These are phyloP conservation scores for Sicyos baderoa DNA, from an alignment of 306 rosid genomes.

Conservation along the genomic window DNA sequence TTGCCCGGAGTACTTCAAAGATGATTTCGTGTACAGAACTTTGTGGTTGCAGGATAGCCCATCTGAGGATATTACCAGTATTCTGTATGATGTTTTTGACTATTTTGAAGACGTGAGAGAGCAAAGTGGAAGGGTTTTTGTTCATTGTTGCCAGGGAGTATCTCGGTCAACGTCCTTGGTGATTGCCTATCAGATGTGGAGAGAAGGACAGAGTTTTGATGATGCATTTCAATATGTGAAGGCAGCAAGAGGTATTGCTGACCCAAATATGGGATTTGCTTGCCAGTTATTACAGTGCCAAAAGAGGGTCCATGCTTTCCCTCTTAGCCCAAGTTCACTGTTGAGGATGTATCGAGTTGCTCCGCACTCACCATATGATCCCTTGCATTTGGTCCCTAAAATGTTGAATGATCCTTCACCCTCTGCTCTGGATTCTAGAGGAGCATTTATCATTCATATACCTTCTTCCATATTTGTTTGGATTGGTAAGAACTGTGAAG, in stretches of 20 bases:
- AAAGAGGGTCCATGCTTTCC: conserved; percentile 93
- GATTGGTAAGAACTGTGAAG: conserved; percentile 77
- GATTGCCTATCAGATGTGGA: conserved; percentile 98
- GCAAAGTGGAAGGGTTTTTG: conserved; percentile 79
- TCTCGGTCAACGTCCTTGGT: conserved; percentile 95
- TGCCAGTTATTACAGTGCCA: conserved; percentile 96
- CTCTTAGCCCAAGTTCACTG: conserved; percentile 97
- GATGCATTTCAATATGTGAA: conserved; percentile 99
- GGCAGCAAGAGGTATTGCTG: conserved; percentile 97
- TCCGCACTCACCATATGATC: conserved; percentile 94
- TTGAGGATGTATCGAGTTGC: conserved; percentile 89
- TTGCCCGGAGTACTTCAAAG: conserved; percentile 89
- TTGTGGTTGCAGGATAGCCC: conserved; percentile 98
- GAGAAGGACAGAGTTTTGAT: conserved; percentile 99
- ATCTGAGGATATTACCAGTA: conserved; percentile 90
- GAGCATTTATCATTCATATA: conserved; percentile 72
- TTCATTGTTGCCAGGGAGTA: conserved; percentile 99
- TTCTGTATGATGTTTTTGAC: conserved; percentile 87
- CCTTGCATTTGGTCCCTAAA: conserved; percentile 94
- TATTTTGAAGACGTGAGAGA: conserved; percentile 99
- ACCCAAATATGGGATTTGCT: conserved; percentile 99
- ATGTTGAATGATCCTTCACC: conserved; percentile 77
- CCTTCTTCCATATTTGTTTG: conserved; percentile 85
- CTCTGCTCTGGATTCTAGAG: conserved; percentile 80
- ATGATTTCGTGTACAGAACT: conserved; percentile 84